Evolutionary conservation across 2,329 filamentous ascomycete genomes (phyloP), one percentile per base, ranked within the genome.

Genomic region (Graphium sp.): DNA sequence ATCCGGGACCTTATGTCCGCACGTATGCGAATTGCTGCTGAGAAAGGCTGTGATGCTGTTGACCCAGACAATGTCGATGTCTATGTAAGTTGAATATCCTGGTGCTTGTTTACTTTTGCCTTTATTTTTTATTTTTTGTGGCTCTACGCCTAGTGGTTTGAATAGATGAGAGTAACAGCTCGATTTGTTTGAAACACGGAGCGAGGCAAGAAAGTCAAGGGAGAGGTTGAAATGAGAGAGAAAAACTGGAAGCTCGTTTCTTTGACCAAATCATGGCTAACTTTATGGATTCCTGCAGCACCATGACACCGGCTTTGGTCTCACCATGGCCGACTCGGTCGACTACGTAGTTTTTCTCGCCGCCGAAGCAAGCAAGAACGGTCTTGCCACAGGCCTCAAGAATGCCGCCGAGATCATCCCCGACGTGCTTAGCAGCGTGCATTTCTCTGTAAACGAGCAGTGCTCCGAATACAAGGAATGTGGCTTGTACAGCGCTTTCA

Each of bases 61-160:
- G 75, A 81, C 43, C 71, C 74, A 0, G 75, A 81, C 43, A 81
- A 81, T 37, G 62, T 80, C 5, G 75, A 79, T 41, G 72, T 60
- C 3, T 79, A 69, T 43, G 58, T 62, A 40, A 49, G 56, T 54
- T 22, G n/a, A n/a, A n/a, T n/a, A n/a, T n/a, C n/a, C n/a, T n/a
- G n/a, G n/a, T n/a, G n/a, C n/a, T n/a, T n/a, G n/a, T n/a, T n/a
- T n/a, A n/a, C n/a, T n/a, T n/a, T n/a, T n/a, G n/a, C n/a, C n/a
- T n/a, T n/a, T n/a, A n/a, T n/a, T n/a, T n/a, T n/a, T n/a, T n/a
- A n/a, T n/a, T n/a, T n/a, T n/a, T n/a, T n/a, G n/a, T n/a, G n/a
- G n/a, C n/a, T n/a, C n/a, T n/a, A n/a, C n/a, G n/a, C n/a, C n/a
- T n/a, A n/a, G n/a, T n/a, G n/a, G n/a, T n/a, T n/a, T n/a, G n/a